Base-by-base conservation (phyloP, 352 stramenopile species). In the Elongisporangium prolatum region DNA sequence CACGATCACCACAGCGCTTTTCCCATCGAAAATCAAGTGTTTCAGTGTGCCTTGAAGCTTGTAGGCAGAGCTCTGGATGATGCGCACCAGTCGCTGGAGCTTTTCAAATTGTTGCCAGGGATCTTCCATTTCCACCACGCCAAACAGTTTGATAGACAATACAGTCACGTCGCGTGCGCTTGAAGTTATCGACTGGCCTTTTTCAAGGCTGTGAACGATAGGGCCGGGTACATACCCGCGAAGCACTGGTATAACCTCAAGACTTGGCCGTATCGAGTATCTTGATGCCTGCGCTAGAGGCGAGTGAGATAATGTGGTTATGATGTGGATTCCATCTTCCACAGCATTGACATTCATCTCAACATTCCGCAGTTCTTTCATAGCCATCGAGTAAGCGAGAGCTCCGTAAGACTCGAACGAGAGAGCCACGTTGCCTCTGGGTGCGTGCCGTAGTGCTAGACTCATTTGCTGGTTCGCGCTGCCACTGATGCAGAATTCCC, bases 1-100 rank as follows among this genome's bases (percentile, higher is more conserved):
- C 20, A 93, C 68, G 34, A 93, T 93, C 10, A 80, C 82, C 6
- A 93, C 71, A 0, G 82, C 84, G 17, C 85, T 84, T 65, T 96
- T 94, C 61, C 93, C 85, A 34, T 96, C 86, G 47, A 96, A 90
- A 4, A 94, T 65, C 50, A 96, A 93, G 58, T 96, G 86, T 8
- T 84, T 81, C 16, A 96, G 67, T 22, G 80, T 92, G 40, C 83
- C 80, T 21, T 92, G 83, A 0, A 88, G 77, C 38, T 88, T 88
- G 67, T 92, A 92, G 0, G 77, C 80, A 4, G 80, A 86, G 49
- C 89, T 80, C 58, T 91, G 81, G 24, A 92, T 86, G 7, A 80
- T 60, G 37, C 75, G 84, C 48, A 92, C 56, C 6, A 68, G 80
- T 34, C 74, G 73, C 13, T 91, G 80, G 44, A 89, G 76, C 4